Conservation (phyloP, 495 filamentous ascomycete species). For the Neurospora sp. region DNA sequence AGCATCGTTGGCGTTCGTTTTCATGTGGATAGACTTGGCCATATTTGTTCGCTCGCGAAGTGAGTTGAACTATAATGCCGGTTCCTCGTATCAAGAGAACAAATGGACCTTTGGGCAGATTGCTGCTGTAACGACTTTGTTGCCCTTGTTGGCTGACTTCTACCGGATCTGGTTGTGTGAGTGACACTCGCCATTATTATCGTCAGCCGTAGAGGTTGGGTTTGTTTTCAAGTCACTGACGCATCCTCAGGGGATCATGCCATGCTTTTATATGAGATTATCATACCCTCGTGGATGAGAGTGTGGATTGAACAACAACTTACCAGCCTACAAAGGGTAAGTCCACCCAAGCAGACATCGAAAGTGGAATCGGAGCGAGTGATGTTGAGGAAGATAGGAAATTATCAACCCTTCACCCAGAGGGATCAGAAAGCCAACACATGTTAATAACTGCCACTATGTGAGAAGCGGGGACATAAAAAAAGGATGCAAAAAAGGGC, state of each 20-base stretch:
- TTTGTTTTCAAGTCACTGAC: not conserved
- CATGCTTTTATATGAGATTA: not conserved
- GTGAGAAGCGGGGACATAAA: not conserved
- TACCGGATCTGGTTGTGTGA: constrained; percentile 1
- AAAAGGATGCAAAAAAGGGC: not conserved
- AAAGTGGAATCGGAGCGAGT: not conserved
- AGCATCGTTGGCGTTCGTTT: not conserved
- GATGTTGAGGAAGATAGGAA: not conserved
- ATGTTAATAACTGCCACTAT: not conserved
- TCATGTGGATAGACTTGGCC: not conserved
- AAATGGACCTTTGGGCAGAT: not conserved
- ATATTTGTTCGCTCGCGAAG: not conserved
- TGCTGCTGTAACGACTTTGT: not conserved
- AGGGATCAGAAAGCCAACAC: not conserved
- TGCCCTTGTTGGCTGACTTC: not conserved
- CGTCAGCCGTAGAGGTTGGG: not conserved
- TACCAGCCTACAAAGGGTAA: not conserved
- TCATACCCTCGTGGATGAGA: not conserved
- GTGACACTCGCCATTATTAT: not conserved
- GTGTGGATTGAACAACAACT: not conserved
- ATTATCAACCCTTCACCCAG: not conserved
- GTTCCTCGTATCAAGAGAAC: not conserved
- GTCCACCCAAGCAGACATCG: not conserved
- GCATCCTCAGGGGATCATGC: not conserved
- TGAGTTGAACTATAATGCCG: not conserved